Conservation (phyloP, 768 basidiomycete genomes). For the Suillus luteus region DNA sequence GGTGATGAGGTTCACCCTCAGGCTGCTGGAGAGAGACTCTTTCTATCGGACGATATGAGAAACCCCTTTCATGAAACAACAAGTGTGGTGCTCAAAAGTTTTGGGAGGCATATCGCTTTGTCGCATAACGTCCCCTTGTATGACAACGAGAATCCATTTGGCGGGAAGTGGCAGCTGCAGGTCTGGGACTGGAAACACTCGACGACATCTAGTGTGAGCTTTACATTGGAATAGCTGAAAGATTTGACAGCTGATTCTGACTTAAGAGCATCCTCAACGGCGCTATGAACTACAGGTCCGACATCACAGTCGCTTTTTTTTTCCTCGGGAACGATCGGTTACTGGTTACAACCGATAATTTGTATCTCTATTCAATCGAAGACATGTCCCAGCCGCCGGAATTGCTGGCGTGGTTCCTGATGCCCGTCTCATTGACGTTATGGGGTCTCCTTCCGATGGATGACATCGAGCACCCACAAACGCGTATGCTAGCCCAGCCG, state of each 20-base stretch:
- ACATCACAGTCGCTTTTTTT: not conserved
- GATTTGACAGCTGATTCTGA: not conserved
- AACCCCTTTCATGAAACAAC: not conserved
- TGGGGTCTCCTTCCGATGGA: not conserved
- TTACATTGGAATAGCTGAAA: not conserved
- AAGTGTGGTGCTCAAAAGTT: not conserved
- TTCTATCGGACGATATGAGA: not conserved
- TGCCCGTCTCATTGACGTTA: not conserved
- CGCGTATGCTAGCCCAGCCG: not conserved
- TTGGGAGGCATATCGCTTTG: not conserved
- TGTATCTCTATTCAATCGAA: not conserved
- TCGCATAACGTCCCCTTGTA: not conserved
- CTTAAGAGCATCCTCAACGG: not conserved
- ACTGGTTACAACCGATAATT: not conserved
- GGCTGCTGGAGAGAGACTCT: not conserved
- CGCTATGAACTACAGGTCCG: accelerated
- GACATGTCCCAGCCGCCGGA: not conserved
- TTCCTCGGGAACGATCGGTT: not conserved
- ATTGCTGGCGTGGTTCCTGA: not conserved
- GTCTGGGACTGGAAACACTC: not conserved
- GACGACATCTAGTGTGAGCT: not conserved
- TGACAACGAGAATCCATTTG: not conserved
- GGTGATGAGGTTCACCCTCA: not conserved
- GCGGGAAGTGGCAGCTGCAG: not conserved
- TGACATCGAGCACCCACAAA: not conserved